Evolutionary conservation across 1,284 basidiomycete genomes (phyloP).

Genomic region (Fomitopsis betulina): DNA sequence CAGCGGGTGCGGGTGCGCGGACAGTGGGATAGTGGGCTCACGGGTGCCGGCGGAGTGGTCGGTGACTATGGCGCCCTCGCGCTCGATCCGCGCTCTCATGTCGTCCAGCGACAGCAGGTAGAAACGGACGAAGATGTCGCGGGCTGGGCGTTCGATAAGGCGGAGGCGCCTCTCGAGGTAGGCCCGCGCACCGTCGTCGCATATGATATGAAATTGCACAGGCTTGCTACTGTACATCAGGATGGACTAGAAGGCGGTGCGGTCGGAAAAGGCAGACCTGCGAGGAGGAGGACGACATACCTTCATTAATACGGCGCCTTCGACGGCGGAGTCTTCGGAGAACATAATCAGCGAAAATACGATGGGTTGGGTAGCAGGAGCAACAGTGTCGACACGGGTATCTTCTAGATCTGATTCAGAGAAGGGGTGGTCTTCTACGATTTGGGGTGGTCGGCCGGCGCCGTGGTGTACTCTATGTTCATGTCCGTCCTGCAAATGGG

Average conservation of each 20-base stretch:
- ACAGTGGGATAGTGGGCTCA: constrained; percentile 25
- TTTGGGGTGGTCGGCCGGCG: not conserved
- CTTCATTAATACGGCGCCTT: constrained; percentile 43
- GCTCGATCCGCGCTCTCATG: constrained; percentile 39
- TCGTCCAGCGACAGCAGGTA: constrained; percentile 34
- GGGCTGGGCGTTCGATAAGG: constrained; percentile 33
- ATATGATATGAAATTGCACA: constrained; percentile 44
- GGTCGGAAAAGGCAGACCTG: not conserved
- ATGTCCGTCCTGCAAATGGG: not conserved
- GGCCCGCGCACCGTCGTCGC: constrained; percentile 35
- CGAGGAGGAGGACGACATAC: constrained; percentile 19
- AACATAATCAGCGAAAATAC: constrained; percentile 43
- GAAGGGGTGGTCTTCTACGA: not conserved
- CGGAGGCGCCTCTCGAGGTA: constrained; percentile 33
- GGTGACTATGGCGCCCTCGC: constrained; percentile 40
- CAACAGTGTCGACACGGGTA: not conserved
- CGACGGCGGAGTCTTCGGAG: constrained; percentile 37
- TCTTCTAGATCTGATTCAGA: not conserved
- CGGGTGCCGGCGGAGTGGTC: constrained; percentile 44
- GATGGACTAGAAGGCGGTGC: constrained; percentile 31
- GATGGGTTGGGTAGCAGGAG: constrained; percentile 24
- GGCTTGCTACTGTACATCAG: constrained; percentile 40
- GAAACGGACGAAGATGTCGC: constrained; percentile 35
- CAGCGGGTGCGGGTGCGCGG: not conserved
- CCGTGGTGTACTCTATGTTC: not conserved